Evolutionary conservation across 148 eudicot genomes (phyloP).

Genomic region (Talinum fruticosum): DNA sequence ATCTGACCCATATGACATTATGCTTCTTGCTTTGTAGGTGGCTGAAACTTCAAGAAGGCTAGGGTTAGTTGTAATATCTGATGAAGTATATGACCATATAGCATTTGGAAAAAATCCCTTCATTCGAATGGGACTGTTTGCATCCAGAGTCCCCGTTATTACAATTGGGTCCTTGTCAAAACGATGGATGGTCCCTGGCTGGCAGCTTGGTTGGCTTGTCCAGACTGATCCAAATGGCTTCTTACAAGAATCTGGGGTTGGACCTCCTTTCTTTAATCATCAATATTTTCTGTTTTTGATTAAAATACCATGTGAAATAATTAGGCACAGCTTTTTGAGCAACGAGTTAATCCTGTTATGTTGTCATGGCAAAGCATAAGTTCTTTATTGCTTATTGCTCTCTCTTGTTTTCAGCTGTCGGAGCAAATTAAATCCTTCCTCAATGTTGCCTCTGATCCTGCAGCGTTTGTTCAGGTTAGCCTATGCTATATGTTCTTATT

Average conservation of each 20-base stretch:
- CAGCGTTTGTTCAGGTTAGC: constrained; percentile 65
- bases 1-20: not conserved
- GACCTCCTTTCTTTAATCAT: not conserved
- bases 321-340: not conserved
- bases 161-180: constrained; percentile 44
- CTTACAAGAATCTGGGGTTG: constrained; percentile 29
- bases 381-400: not conserved
- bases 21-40: constrained; percentile 20
- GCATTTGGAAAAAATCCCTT: constrained; percentile 38
- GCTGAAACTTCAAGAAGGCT: constrained; percentile 39
- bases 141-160: constrained; percentile 32
- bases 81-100: constrained; percentile 44
- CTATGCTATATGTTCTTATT: not conserved
- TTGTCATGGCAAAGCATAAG: not conserved
- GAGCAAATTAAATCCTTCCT: constrained; percentile 38
- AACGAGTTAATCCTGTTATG: not conserved
- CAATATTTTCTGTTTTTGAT: not conserved
- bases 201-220: constrained; percentile 51
- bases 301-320: not conserved
- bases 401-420: constrained; percentile 39
- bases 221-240: constrained; percentile 33
- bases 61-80: constrained; percentile 36
- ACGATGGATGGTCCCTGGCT: constrained; percentile 51
- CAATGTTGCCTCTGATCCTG: constrained; percentile 42
- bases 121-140: constrained; percentile 39